Evolutionary conservation across 805 yeast genomes (phyloP).

Genomic region (Saturnispora diversa): DNA sequence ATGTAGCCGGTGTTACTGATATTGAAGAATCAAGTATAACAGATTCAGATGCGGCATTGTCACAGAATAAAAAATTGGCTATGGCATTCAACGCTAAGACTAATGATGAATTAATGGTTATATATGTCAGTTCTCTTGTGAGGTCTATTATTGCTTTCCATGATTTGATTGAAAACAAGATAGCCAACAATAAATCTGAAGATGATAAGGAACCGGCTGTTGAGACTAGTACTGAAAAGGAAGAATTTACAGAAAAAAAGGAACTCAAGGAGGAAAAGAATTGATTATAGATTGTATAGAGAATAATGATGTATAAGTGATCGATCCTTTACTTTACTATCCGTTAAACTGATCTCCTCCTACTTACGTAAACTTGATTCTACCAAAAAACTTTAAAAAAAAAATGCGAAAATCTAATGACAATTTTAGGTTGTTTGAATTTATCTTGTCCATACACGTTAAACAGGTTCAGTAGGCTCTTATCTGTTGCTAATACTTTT

Average conservation of each 20-base stretch:
- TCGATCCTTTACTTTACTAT: too few species aligned
- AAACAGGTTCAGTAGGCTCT: too few species aligned
- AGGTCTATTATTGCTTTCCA: constrained; percentile 95
- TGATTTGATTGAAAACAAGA: constrained; percentile 91
- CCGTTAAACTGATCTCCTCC: too few species aligned
- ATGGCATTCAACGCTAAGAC: constrained; percentile 87
- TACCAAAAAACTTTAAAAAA: too few species aligned
- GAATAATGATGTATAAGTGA: too few species aligned
- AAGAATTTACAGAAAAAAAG: constrained; percentile 13
- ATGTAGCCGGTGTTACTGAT: constrained; percentile 37
- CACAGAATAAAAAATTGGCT: constrained; percentile 34
- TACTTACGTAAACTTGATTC: too few species aligned
- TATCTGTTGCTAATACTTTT: too few species aligned
- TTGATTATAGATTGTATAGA: too few species aligned
- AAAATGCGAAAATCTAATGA: too few species aligned
- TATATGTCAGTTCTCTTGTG: constrained; percentile 82
- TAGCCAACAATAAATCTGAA: constrained; percentile 22
- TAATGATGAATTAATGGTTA: constrained; percentile 91
- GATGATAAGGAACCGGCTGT: constrained; percentile 28
- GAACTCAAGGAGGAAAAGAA: constrained; percentile 17
- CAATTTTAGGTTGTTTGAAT: too few species aligned
- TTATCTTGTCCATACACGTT: too few species aligned
- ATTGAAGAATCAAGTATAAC: not conserved
- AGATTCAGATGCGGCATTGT: constrained; percentile 14
- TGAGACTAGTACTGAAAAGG: constrained; percentile 31